phyloP scores from a whole-genome alignment of 1,284 basidiomycete species.

The Bjerkandera adusta region DNA sequence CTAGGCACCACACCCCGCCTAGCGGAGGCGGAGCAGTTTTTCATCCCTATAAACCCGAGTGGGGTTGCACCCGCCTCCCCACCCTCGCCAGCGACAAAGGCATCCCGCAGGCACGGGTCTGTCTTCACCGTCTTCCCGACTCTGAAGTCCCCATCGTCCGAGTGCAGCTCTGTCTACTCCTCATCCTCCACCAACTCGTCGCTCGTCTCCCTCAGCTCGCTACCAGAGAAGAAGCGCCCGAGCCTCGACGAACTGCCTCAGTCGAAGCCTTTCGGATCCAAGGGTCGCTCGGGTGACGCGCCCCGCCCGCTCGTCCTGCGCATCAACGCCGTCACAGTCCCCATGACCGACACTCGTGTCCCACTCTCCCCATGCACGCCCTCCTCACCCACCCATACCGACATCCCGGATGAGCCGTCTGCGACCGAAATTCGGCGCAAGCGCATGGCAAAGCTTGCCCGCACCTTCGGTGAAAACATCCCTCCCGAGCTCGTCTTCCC shows the following conservation, averaged over 20 bases:
- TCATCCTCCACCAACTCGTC: slow-evolving; percentile 32
- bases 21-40: slow-evolving; percentile 35
- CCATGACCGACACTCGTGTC: slow-evolving; percentile 20
- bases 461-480: slow-evolving; percentile 50
- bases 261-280: slow-evolving; percentile 19
- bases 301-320: slow-evolving; percentile 23
- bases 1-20: slow-evolving; percentile 55
- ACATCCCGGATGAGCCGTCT: slow-evolving; percentile 20
- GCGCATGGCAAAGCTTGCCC: slow-evolving; percentile 44
- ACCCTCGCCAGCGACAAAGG: slow-evolving; percentile 13
- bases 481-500: slow-evolving; percentile 48
- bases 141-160: slow-evolving; percentile 1
- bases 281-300: slow-evolving; percentile 7
- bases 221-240: slow-evolving; percentile 15
- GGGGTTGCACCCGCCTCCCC: neutral
- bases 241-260: slow-evolving; percentile 21
- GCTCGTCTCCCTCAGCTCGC: slow-evolving; percentile 25
- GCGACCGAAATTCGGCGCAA: slow-evolving; percentile 25
- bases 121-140: slow-evolving; percentile 27
- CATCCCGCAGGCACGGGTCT: slow-evolving; percentile 34
- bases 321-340: slow-evolving; percentile 20
- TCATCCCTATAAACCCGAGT: slow-evolving; percentile 24
- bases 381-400: slow-evolving; percentile 3
- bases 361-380: slow-evolving; percentile 11
- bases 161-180: slow-evolving; percentile 19